A percentile compares a stretch with the other conserved stretches of the same genome.
phyloP scores from a whole-genome alignment of 306 rosid genomes.

The Crotalaria pallida region DNA sequence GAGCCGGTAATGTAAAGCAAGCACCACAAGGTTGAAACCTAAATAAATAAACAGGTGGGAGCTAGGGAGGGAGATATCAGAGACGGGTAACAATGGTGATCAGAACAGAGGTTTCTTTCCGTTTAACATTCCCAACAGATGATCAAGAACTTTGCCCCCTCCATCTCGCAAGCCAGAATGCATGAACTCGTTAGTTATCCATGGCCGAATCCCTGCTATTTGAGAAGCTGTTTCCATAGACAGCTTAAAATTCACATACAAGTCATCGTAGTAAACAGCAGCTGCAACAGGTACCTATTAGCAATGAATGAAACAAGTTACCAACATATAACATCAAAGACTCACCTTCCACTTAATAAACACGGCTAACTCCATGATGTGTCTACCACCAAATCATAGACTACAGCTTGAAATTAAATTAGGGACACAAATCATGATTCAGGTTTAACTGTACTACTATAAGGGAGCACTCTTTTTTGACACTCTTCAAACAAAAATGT shows the following conservation, averaged over 20 bases:
- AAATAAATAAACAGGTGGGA: not conserved
- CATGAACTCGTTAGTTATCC: slow-evolving; percentile 89
- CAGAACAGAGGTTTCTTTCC: slow-evolving; percentile 89
- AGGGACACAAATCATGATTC: not conserved
- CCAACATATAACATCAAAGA: not conserved
- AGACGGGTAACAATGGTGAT: slow-evolving; percentile 16
- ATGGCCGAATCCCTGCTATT: slow-evolving; percentile 74
- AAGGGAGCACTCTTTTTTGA: too few species aligned
- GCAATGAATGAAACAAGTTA: slow-evolving; percentile 10
- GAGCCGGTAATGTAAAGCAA: too few species aligned
- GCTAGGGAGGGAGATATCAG: not conserved
- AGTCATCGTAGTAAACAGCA: slow-evolving; percentile 82
- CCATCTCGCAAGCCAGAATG: slow-evolving; percentile 92
- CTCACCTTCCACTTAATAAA: not conserved
- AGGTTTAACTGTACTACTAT: not conserved
- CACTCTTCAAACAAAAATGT: too few species aligned
- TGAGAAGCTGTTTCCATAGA: slow-evolving; percentile 77
- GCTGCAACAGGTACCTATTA: slow-evolving; percentile 92
- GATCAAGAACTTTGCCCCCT: slow-evolving; percentile 73
- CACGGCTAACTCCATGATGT: not conserved
- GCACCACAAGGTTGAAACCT: not conserved
- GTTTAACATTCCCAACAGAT: slow-evolving; percentile 71
- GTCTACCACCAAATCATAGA: not conserved
- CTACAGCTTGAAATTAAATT: not conserved
- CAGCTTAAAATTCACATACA: slow-evolving; percentile 73